Conservation (phyloP, 768 basidiomycete genomes). For the Cystoderma amianthinum region DNA sequence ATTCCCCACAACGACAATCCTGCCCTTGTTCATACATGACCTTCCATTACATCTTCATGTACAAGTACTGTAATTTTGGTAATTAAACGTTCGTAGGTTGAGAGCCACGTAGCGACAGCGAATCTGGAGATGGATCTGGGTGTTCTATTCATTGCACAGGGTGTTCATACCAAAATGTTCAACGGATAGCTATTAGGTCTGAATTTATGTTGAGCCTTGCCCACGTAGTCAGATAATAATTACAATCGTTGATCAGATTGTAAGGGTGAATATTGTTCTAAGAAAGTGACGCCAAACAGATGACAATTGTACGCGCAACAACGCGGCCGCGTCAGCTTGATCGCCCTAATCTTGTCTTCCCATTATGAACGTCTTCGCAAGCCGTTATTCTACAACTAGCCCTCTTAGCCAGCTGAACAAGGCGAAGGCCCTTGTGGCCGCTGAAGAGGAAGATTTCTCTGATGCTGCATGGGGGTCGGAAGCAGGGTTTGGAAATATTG, state of each 20-base stretch:
- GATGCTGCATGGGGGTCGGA: conserved; percentile 78
- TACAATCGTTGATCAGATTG: not conserved
- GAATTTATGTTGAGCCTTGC: no score
- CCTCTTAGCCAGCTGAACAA: conserved; percentile 40
- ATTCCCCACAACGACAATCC: conserved; percentile 30
- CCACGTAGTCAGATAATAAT: not conserved
- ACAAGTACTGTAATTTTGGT: no score
- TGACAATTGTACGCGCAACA: conserved; percentile 26
- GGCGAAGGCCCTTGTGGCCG: conserved; percentile 35
- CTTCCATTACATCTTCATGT: no score
- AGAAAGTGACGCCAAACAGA: conserved; percentile 21
- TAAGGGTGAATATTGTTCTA: not conserved
- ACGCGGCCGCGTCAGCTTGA: conserved; percentile 40
- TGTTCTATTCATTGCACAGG: no score
- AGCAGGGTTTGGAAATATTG: conserved; percentile 74
- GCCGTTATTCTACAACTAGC: conserved; percentile 57
- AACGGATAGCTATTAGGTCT: no score
- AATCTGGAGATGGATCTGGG: no score
- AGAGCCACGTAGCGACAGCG: no score
- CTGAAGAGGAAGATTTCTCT: conserved; percentile 57
- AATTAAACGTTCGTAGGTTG: no score
- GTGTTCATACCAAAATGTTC: no score
- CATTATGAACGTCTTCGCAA: conserved; percentile 68
- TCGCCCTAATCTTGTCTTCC: conserved; percentile 9
- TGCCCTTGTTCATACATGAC: no score